These are phyloP conservation scores for Colletotrichum viniferum DNA, from an alignment of 2,329 filamentous ascomycete genomes.

Conservation along the genomic window DNA sequence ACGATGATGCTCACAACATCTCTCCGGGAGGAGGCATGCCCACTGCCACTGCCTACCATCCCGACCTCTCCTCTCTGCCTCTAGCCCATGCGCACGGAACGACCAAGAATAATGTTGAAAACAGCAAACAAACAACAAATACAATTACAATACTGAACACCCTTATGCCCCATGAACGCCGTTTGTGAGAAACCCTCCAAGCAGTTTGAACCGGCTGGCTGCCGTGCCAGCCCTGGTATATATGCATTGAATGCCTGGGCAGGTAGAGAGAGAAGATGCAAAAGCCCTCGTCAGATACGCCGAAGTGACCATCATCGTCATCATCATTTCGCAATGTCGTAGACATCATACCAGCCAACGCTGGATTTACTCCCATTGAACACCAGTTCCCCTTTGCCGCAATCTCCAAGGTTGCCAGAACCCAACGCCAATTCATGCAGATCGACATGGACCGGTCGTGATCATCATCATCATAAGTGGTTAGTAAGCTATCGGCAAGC, in stretches of 20 bases:
- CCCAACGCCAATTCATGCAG: conserved; percentile 49
- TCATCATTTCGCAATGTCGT: conserved; percentile 17
- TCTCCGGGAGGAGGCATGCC: neutral
- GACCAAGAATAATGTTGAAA: neutral
- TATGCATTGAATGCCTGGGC: conserved; percentile 14
- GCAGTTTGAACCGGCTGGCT: conserved; percentile 1
- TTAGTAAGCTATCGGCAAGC: conserved; percentile 26
- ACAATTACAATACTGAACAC: conserved; percentile 18
- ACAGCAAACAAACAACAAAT: conserved; percentile 9
- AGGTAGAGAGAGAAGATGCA: conserved; percentile 13
- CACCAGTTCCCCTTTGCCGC: conserved; percentile 12
- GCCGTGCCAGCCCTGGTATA: conserved; percentile 17
- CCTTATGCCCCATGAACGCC: conserved; percentile 15
- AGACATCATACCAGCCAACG: conserved; percentile 13
- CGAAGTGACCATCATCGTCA: conserved; percentile 2
- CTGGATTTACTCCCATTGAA: conserved; percentile 13
- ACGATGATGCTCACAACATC: neutral
- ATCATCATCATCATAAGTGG: conserved; percentile 47
- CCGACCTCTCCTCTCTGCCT: neutral
- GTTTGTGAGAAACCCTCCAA: neutral
- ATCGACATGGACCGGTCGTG: conserved; percentile 45
- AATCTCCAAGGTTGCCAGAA: conserved; percentile 20
- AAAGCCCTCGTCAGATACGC: neutral
- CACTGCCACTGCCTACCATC: neutral
- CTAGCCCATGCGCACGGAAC: neutral